A percentile compares a stretch with the other conserved stretches of the same genome.
Evolutionary conservation across 2,329 filamentous ascomycete genomes (phyloP).

Genomic region (Fusarium lyarnte): DNA sequence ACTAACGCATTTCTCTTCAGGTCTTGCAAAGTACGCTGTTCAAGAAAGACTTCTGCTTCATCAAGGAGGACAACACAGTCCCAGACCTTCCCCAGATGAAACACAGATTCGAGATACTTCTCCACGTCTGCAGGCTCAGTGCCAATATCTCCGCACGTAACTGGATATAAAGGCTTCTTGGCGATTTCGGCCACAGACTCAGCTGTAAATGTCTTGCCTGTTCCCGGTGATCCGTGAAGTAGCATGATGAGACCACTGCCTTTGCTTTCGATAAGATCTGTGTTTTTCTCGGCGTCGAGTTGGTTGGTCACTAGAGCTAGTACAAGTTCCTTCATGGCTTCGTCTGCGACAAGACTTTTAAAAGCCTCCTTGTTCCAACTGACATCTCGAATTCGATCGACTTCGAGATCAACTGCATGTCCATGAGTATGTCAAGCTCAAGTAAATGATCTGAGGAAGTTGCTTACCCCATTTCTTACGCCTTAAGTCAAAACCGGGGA

Average conservation of each 20-base stretch:
- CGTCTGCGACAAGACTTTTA: background rate
- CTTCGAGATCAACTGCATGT: background rate
- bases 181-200: constrained; percentile 30
- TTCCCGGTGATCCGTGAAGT: background rate
- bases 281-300: background rate
- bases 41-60: constrained; percentile 19
- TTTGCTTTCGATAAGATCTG: constrained; percentile 20
- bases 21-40: background rate
- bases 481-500: background rate
- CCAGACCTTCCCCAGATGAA: constrained; percentile 25
- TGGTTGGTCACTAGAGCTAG: constrained; percentile 11
- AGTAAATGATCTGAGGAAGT: fast-evolving
- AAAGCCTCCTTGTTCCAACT: constrained; percentile 9
- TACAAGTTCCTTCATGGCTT: constrained; percentile 7
- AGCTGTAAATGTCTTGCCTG: constrained; percentile 24
- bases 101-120: constrained; percentile 22
- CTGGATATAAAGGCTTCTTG: constrained; percentile 28
- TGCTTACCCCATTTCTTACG: constrained; percentile 18
- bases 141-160: constrained; percentile 33
- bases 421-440: fast-evolving
- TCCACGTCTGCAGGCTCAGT: constrained; percentile 28
- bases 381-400: background rate
- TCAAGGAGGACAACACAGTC: constrained; percentile 19
- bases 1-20: background rate
- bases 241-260: constrained; percentile 9